phyloP scores from a whole-genome alignment of 140 eudicot genomes.

The Stevia rebaudiana region DNA sequence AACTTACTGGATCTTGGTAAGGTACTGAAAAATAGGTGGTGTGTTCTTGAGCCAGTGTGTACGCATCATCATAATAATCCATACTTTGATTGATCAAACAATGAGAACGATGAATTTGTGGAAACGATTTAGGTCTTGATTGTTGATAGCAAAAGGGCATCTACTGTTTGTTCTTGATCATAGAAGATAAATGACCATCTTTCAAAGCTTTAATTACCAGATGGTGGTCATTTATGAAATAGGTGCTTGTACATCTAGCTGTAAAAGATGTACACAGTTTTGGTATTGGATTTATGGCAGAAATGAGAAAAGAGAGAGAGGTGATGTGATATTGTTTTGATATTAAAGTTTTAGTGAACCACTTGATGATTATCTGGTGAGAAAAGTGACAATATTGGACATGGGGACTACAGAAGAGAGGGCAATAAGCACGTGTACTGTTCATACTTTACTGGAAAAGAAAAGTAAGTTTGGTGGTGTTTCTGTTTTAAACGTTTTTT shows the following conservation, averaged over 20 bases:
- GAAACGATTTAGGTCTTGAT: background rate
- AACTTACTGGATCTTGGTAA: constrained; percentile 32
- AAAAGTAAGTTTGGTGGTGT: background rate
- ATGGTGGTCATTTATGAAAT: background rate
- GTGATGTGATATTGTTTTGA: background rate
- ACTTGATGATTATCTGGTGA: constrained; percentile 36
- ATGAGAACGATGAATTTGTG: background rate
- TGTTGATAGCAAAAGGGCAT: background rate
- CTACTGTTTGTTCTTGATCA: background rate
- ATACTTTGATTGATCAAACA: constrained; percentile 13
- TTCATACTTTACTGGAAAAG: background rate
- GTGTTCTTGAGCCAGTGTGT: constrained; percentile 32
- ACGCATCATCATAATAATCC: constrained; percentile 42
- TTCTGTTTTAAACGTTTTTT: too few relatives aligned
- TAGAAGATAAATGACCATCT: background rate
- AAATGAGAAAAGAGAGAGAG: background rate
- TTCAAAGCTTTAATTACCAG: background rate
- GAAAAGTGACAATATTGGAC: background rate
- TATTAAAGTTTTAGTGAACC: constrained; percentile 22
- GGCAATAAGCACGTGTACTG: background rate
- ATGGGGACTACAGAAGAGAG: background rate
- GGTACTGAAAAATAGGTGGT: constrained; percentile 21
- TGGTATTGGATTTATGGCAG: background rate
- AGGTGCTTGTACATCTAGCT: background rate
- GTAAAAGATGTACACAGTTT: background rate